Evolutionary conservation across 768 basidiomycete genomes (phyloP).

Genomic region (Calocera viscosa): DNA sequence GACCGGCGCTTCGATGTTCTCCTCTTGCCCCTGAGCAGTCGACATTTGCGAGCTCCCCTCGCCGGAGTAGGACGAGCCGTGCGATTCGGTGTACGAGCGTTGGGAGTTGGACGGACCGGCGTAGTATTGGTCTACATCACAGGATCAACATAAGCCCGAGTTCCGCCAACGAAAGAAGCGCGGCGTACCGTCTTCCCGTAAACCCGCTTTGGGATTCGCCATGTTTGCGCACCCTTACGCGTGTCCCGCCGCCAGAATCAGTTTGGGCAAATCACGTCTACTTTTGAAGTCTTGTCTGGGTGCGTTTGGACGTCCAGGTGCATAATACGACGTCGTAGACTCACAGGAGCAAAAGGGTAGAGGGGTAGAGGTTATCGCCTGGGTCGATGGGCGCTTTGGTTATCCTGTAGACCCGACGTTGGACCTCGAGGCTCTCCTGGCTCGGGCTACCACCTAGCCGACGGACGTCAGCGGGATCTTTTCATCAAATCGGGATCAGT

Average conservation of each 20-base stretch:
- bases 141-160: background rate
- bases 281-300: background rate
- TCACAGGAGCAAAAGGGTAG: background rate
- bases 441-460: background rate
- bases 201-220: background rate
- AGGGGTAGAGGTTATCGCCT: background rate
- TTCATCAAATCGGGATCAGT: conserved; percentile 9
- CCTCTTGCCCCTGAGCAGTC: conserved; percentile 1
- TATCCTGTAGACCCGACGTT: background rate
- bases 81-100: background rate
- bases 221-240: conserved; percentile 9
- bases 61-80: background rate
- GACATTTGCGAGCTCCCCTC: background rate
- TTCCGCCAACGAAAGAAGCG: background rate
- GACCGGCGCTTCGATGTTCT: background rate
- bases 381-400: background rate
- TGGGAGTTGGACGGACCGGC: background rate
- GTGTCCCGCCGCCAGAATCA: background rate
- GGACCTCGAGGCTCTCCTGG: conserved; percentile 5
- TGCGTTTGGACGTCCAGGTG: conserved; percentile 1
- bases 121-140: background rate
- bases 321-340: background rate
- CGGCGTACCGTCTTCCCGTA: background rate
- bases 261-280: conserved; percentile 3
- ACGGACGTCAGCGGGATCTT: background rate